Conservation (phyloP, 305 asterid genomes). For the Plantago rigida region DNA sequence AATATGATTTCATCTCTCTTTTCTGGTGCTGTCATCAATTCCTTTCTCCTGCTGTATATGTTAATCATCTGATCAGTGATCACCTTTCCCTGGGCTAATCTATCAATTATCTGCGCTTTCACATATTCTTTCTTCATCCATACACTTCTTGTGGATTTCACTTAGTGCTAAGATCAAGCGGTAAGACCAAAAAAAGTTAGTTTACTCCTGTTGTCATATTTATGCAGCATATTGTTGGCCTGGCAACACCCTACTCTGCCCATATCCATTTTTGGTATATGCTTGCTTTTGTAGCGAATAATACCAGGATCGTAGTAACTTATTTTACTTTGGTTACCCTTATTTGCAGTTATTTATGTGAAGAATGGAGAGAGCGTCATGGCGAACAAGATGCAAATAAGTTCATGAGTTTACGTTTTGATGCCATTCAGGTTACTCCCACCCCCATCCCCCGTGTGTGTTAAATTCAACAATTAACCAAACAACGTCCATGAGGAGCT, state of each 20-base stretch:
- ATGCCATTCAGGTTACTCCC: conserved; percentile 44
- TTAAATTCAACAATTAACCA: too few species aligned
- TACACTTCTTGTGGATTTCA: neutral
- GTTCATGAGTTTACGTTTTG: conserved; percentile 45
- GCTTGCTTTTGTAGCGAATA: conserved; percentile 14
- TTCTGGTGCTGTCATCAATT: too few species aligned
- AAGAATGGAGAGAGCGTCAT: conserved; percentile 71
- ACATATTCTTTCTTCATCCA: neutral
- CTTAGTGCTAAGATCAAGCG: neutral
- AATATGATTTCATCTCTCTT: too few species aligned
- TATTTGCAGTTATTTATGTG: conserved; percentile 60
- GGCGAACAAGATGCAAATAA: conserved; percentile 34
- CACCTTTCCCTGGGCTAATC: too few species aligned
- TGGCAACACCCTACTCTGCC: neutral
- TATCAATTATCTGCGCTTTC: too few species aligned
- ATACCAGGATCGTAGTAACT: conserved; percentile 16
- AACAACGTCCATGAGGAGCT: too few species aligned
- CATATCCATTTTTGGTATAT: conserved; percentile 4
- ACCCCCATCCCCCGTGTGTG: too few species aligned
- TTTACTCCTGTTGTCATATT: neutral
- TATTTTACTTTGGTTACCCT: conserved; percentile 22
- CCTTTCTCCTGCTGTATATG: too few species aligned
- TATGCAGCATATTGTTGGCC: neutral
- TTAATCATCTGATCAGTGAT: too few species aligned
- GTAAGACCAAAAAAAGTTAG: neutral